These are phyloP conservation scores for Puccinia triticina DNA, from an alignment of 1,284 basidiomycete genomes.

Conservation along the genomic window DNA sequence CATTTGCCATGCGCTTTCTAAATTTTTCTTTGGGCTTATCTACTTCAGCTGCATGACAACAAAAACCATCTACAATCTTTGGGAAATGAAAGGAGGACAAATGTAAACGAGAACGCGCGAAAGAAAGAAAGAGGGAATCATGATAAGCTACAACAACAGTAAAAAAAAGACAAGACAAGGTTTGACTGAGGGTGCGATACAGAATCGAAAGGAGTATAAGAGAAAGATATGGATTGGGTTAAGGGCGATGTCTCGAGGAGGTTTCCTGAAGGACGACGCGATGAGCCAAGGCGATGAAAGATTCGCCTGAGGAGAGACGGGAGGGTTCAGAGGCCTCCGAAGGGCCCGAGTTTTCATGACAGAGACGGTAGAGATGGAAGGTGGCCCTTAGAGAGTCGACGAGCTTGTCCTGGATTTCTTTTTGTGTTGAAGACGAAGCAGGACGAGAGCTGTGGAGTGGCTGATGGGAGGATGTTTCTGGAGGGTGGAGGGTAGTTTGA, in stretches of 20 bases:
- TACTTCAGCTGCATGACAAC: too few species aligned
- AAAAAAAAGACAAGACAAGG: too few species aligned
- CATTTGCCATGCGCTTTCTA: too few species aligned
- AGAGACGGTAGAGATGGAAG: slow-evolving; percentile 18
- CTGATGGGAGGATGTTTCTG: not conserved
- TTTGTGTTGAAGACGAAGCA: not conserved
- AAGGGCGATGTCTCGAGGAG: slow-evolving; percentile 23
- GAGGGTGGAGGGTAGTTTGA: not conserved
- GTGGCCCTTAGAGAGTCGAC: slow-evolving; percentile 14
- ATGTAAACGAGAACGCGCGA: too few species aligned
- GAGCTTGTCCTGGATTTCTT: not conserved
- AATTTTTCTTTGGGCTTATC: too few species aligned
- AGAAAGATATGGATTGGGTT: slow-evolving; percentile 51
- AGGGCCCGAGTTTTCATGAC: not conserved
- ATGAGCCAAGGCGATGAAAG: slow-evolving; percentile 25
- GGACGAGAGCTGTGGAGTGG: not conserved
- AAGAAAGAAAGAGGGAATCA: too few species aligned
- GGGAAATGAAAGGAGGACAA: too few species aligned
- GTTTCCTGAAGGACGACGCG: slow-evolving; percentile 9
- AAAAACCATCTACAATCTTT: too few species aligned
- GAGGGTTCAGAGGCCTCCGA: not conserved
- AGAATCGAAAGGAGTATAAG: too few species aligned
- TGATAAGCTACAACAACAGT: too few species aligned
- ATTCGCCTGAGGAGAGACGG: not conserved
- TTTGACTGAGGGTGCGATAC: too few species aligned